phyloP scores from a whole-genome alignment of 2,329 filamentous ascomycete genomes.

The Macroventuria anomochaeta region DNA sequence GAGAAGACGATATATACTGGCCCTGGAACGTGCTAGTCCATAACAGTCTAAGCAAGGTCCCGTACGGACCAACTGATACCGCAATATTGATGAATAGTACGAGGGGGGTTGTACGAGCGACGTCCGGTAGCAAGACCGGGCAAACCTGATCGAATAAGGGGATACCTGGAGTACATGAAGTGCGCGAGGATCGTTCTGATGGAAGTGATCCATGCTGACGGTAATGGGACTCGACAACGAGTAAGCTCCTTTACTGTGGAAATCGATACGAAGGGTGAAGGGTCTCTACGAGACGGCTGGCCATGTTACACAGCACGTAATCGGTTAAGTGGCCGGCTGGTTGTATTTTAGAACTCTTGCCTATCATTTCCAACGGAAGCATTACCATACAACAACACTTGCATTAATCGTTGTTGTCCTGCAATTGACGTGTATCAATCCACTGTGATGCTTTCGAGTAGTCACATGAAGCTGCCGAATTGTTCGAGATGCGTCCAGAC shows the following conservation, averaged over 20 bases:
- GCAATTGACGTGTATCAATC: neutral
- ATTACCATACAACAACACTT: neutral
- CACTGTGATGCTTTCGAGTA: neutral
- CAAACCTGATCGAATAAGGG: neutral
- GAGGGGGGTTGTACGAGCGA: neutral
- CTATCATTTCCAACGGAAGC: neutral
- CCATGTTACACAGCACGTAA: too few relatives aligned
- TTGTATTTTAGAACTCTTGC: neutral
- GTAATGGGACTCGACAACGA: neutral
- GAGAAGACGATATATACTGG: too few relatives aligned
- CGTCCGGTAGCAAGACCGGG: neutral
- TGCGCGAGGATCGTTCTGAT: too few relatives aligned
- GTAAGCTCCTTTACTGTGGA: neutral
- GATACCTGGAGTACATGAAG: too few relatives aligned
- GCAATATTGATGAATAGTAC: neutral
- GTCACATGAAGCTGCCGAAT: neutral
- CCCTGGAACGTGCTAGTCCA: too few relatives aligned
- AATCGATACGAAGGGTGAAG: neutral
- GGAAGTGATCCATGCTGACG: neutral
- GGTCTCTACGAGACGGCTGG: neutral
- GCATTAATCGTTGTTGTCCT: neutral
- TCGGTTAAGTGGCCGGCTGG: too few relatives aligned
- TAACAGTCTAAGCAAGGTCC: too few relatives aligned
- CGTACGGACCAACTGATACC: too few relatives aligned
- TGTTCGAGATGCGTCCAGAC: slow-evolving; percentile 3